phyloP scores from a whole-genome alignment of 768 basidiomycete genomes.

The Russula foetens region DNA sequence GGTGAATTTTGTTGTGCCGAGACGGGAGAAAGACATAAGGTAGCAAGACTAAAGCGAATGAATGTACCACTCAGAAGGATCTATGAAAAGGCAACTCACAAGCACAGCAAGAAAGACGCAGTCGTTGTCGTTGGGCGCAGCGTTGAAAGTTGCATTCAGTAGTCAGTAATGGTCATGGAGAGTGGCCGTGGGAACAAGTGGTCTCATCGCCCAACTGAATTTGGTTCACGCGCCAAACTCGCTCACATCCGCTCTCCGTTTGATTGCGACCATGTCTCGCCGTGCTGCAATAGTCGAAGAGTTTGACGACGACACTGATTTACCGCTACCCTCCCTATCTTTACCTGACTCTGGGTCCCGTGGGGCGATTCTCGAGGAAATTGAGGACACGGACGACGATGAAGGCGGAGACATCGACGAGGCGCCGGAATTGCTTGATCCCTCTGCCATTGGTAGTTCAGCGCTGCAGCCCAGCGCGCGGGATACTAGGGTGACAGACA shows the following conservation, averaged over 20 bases:
- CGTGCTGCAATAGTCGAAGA: conserved; percentile 63
- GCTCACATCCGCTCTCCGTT: neutral
- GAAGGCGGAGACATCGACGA: conserved; percentile 19
- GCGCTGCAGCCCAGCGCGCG: conserved; percentile 20
- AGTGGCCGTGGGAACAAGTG: conserved; percentile 12
- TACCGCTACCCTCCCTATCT: conserved; percentile 63
- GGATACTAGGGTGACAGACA: conserved; percentile 45
- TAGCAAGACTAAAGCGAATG: conserved; percentile 2
- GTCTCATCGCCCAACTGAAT: neutral
- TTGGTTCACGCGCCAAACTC: neutral
- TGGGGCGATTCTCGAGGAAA: conserved; percentile 73
- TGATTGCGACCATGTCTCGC: conserved; percentile 50
- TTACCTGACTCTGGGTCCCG: conserved; percentile 58
- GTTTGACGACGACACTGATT: conserved; percentile 93
- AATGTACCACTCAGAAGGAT: neutral
- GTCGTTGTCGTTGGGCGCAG: neutral
- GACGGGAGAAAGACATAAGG: conserved; percentile 7
- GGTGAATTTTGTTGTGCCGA: neutral
- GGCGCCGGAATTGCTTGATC: conserved; percentile 29
- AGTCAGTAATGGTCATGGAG: neutral
- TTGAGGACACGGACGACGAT: conserved; percentile 43
- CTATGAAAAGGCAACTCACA: neutral
- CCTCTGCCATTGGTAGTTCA: conserved; percentile 50
- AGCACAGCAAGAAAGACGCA: conserved; percentile 4
- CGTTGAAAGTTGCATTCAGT: conserved; percentile 1